These are phyloP conservation scores for Cryptococcus floricola DNA, from an alignment of 1,284 basidiomycete species.

Conservation along the genomic window DNA sequence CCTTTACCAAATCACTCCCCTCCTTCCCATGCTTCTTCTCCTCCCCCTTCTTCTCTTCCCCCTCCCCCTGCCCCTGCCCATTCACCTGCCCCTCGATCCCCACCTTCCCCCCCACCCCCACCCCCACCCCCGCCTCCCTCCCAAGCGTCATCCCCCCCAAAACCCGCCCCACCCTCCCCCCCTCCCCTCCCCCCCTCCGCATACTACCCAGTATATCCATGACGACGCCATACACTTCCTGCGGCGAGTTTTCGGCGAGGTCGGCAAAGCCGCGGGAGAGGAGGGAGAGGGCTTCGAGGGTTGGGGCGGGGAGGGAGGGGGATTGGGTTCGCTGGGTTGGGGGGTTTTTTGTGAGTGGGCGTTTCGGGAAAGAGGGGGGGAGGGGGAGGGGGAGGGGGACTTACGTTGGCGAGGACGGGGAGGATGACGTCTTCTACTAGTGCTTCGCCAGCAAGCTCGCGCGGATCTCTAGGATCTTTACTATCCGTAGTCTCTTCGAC, in stretches of 20 bases:
- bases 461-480: background rate
- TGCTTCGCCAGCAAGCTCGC: conserved; percentile 57
- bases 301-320: conserved; percentile 72
- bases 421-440: conserved; percentile 77
- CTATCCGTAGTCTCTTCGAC: background rate
- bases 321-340: conserved; percentile 52
- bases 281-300: conserved; percentile 85
- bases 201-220: conserved; percentile 86
- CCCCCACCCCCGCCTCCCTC: background rate
- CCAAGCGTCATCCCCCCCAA: conserved; percentile 8
- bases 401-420: conserved; percentile 67
- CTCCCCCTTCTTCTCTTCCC: conserved; percentile 1
- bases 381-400: conserved; percentile 23
- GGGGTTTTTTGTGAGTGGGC: background rate
- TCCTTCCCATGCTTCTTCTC: conserved; percentile 3
- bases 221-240: conserved; percentile 77
- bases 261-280: conserved; percentile 83
- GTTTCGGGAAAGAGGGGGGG: background rate
- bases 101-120: background rate
- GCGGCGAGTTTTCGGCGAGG: conserved; percentile 72
- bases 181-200: conserved; percentile 56
- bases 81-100: background rate
- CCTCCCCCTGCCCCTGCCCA: background rate
- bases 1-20: conserved; percentile 26
- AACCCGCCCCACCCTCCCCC: conserved; percentile 21